phyloP scores from a whole-genome alignment of 2,329 filamentous ascomycete species.

The Calcarisporium arbuscula region DNA sequence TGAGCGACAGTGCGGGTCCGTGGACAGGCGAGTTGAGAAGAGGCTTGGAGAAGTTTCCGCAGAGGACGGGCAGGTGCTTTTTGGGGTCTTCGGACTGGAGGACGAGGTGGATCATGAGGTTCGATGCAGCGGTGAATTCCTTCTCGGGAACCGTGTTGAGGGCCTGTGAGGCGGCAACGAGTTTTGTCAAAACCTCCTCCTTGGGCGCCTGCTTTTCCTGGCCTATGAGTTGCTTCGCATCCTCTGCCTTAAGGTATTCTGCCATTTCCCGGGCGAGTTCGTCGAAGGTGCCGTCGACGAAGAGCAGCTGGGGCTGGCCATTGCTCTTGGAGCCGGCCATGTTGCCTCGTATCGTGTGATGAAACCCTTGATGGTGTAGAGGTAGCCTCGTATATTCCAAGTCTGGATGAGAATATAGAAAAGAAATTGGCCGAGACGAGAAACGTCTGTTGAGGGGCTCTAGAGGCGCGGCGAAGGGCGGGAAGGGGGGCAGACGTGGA shows the following conservation, averaged over 20 bases:
- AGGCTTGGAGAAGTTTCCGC: slow-evolving; percentile 82
- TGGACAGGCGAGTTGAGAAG: slow-evolving; percentile 80
- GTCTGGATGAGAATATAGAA: too few relatives aligned
- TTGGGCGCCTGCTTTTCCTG: slow-evolving; percentile 60
- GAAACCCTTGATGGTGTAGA: too few relatives aligned
- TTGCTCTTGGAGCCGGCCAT: slow-evolving; percentile 29
- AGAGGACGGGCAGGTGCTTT: slow-evolving; percentile 81
- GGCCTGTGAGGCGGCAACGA: slow-evolving; percentile 70
- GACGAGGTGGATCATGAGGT: slow-evolving; percentile 90
- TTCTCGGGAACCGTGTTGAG: slow-evolving; percentile 88
- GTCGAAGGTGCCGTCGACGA: slow-evolving; percentile 87
- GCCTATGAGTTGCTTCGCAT: slow-evolving; percentile 69
- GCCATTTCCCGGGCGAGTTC: slow-evolving; percentile 93
- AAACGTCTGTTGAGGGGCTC: too few relatives aligned
- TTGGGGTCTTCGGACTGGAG: slow-evolving; percentile 78
- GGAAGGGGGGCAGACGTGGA: slow-evolving; percentile 13
- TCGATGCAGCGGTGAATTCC: slow-evolving; percentile 94
- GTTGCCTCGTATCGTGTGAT: slow-evolving; percentile 12
- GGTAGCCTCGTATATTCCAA: too few relatives aligned
- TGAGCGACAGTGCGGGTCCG: slow-evolving; percentile 78
- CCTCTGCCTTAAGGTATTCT: slow-evolving; percentile 81
- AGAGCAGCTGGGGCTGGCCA: slow-evolving; percentile 55
- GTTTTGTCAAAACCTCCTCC: slow-evolving; percentile 83
- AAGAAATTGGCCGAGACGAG: too few relatives aligned
- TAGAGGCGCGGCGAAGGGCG: too few relatives aligned